Conservation (phyloP, 2,329 filamentous ascomycete genomes). For the Hypoxylon sp. region DNA sequence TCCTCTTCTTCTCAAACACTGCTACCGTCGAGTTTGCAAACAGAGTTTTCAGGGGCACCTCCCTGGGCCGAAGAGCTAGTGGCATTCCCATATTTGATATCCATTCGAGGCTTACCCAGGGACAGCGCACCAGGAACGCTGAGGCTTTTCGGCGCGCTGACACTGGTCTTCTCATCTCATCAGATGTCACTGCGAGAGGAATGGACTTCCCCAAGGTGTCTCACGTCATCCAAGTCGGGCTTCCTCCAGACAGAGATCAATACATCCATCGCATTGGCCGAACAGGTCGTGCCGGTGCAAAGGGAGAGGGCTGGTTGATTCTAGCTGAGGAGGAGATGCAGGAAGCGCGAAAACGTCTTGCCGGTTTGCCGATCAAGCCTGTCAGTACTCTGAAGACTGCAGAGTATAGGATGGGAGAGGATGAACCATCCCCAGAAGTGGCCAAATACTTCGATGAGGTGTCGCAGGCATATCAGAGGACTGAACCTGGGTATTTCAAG, state of each 20-base stretch:
- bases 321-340: slow-evolving; percentile 66
- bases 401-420: slow-evolving; percentile 63
- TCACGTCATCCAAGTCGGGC: slow-evolving; percentile 81
- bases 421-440: slow-evolving; percentile 55
- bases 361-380: slow-evolving; percentile 70
- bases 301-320: slow-evolving; percentile 78
- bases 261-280: slow-evolving; percentile 84
- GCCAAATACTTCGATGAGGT: slow-evolving; percentile 58
- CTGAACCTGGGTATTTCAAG: slow-evolving; percentile 58
- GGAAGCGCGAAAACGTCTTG: slow-evolving; percentile 64
- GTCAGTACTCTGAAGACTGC: slow-evolving; percentile 66
- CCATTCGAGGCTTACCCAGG: slow-evolving; percentile 82
- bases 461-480: slow-evolving; percentile 56
- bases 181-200: slow-evolving; percentile 83
- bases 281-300: slow-evolving; percentile 79
- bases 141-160: slow-evolving; percentile 76
- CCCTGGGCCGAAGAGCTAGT: slow-evolving; percentile 54
- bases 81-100: slow-evolving; percentile 69
- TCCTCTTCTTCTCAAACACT: slow-evolving; percentile 89
- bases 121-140: slow-evolving; percentile 75
- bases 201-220: slow-evolving; percentile 87
- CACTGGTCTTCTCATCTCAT: slow-evolving; percentile 78
- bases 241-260: slow-evolving; percentile 73
- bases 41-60: slow-evolving; percentile 65
- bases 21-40: slow-evolving; percentile 75